Evolutionary conservation across 352 stramenopile genomes (phyloP).

Genomic region (Pythium chondricola): DNA sequence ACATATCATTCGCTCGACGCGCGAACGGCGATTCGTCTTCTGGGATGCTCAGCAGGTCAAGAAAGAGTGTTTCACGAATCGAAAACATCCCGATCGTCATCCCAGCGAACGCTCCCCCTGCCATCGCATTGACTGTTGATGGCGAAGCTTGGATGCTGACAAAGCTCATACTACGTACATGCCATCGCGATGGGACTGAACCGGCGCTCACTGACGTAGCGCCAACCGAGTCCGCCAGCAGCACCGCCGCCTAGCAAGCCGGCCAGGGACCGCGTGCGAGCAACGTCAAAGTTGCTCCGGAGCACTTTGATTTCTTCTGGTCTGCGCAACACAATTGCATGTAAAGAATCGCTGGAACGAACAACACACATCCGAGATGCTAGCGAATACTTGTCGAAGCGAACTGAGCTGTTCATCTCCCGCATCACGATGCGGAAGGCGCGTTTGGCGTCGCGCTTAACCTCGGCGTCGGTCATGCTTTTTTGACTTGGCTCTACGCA

Average conservation of each 20-base stretch:
- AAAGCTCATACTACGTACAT: slow-evolving; percentile 7
- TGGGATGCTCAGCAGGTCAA: slow-evolving; percentile 33
- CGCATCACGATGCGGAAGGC: slow-evolving; percentile 17
- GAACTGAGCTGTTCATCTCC: slow-evolving; percentile 8
- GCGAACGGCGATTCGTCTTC: slow-evolving; percentile 32
- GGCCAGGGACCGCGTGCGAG: slow-evolving; percentile 4
- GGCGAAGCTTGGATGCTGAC: too few relatives aligned
- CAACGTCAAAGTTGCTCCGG: slow-evolving; percentile 8
- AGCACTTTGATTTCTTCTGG: slow-evolving; percentile 16
- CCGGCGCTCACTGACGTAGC: slow-evolving; percentile 4
- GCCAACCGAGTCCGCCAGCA: slow-evolving; percentile 8
- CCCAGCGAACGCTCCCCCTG: slow-evolving; percentile 24
- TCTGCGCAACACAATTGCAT: not conserved
- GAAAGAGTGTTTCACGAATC: slow-evolving; percentile 28
- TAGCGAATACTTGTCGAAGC: slow-evolving; percentile 9
- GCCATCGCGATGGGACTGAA: slow-evolving; percentile 2
- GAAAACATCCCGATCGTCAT: slow-evolving; percentile 31
- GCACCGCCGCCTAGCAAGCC: slow-evolving; percentile 8
- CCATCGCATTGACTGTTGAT: too few relatives aligned
- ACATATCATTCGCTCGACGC: slow-evolving; percentile 20
- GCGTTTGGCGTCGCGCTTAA: slow-evolving; percentile 10
- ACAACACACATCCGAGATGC: not conserved
- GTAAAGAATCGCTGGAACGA: not conserved
- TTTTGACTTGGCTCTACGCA: not conserved
- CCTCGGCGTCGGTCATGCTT: slow-evolving; percentile 2